These are phyloP conservation scores for Coniella lustricola DNA, from an alignment of 2,329 filamentous ascomycete species.

Conservation along the genomic window DNA sequence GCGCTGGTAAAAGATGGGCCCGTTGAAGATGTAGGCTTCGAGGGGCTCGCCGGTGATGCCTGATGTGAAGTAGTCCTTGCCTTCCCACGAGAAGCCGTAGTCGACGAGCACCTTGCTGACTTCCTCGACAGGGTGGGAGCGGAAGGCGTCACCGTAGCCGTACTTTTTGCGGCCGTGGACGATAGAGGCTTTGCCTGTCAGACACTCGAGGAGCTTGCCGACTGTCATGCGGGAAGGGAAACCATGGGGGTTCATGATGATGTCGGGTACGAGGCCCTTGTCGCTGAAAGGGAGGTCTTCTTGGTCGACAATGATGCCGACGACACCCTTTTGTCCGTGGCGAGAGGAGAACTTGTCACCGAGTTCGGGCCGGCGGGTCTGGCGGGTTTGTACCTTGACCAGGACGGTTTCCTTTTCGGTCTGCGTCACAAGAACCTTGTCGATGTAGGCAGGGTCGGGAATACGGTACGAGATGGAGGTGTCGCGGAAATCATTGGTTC, in stretches of 20 bases:
- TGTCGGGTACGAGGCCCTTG: constrained; percentile 84
- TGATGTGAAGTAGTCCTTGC: constrained; percentile 93
- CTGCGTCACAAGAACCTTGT: constrained; percentile 91
- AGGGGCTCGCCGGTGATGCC: constrained; percentile 92
- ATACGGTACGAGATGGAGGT: constrained; percentile 73
- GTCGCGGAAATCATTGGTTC: constrained; percentile 58
- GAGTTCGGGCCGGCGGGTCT: constrained; percentile 88
- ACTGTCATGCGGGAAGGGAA: constrained; percentile 99
- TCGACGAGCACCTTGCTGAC: constrained; percentile 81
- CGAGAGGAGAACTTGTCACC: constrained; percentile 98
- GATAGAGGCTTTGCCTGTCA: constrained; percentile 90
- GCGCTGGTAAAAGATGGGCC: constrained; percentile 98
- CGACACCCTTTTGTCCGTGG: constrained; percentile 96
- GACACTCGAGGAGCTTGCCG: constrained; percentile 90
- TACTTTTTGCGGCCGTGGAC: constrained; percentile 81
- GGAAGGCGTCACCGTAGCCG: constrained; percentile 72
- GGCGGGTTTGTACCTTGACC: constrained; percentile 92
- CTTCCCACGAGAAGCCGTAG: constrained; percentile 90
- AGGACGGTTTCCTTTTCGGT: constrained; percentile 81
- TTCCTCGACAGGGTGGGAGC: constrained; percentile 76
- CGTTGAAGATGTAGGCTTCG: constrained; percentile 96
- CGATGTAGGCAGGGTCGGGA: constrained; percentile 79
- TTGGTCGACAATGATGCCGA: constrained; percentile 92
- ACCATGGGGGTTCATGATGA: constrained; percentile 99
- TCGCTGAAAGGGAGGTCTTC: constrained; percentile 97